phyloP scores from a whole-genome alignment of 78 protist species.

The Planoprotostelium fungivorum region DNA sequence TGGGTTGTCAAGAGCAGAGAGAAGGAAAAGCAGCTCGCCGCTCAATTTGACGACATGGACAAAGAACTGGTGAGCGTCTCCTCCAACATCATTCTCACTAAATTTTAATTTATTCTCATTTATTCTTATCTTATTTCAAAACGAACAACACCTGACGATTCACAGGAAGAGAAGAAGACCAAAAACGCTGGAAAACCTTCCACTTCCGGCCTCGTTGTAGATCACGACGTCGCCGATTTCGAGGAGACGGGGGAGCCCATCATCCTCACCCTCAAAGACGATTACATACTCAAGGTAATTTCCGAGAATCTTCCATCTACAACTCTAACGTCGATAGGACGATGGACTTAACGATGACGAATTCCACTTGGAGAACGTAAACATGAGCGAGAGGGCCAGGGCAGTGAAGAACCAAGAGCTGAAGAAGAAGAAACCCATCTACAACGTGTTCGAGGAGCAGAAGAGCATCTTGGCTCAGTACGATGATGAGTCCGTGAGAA shows the following conservation, averaged over 20 bases:
- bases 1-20: neutral
- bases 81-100: no score
- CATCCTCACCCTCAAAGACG: neutral
- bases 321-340: neutral
- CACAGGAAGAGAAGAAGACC: neutral
- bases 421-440: neutral
- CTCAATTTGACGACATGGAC: neutral
- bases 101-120: neutral
- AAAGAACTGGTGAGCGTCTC: neutral
- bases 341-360: neutral
- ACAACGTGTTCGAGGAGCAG: neutral
- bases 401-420: neutral
- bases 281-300: neutral
- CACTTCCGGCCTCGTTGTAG: neutral
- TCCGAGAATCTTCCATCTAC: no score
- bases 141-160: neutral
- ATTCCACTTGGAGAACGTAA: neutral
- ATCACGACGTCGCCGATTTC: neutral
- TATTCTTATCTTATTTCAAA: neutral
- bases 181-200: neutral
- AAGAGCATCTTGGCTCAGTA: neutral
- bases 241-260: neutral
- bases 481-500: neutral
- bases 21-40: neutral
- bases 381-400: neutral